These are phyloP conservation scores for Periconia sp. DNA, from an alignment of 2,329 filamentous ascomycete species.

Conservation along the genomic window DNA sequence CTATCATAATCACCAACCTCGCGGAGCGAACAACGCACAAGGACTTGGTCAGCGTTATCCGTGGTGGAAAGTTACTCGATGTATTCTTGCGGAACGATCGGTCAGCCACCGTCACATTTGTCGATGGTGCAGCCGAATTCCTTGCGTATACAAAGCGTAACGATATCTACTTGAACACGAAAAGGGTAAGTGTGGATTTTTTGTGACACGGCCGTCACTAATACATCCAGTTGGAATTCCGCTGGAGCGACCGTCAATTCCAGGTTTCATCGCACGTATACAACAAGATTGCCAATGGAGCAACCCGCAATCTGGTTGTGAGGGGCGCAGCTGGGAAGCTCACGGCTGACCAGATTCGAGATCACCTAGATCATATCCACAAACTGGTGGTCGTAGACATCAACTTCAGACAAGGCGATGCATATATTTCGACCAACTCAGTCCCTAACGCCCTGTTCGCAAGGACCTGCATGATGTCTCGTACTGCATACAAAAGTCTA, in stretches of 20 bases:
- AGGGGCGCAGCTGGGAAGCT: constrained; percentile 61
- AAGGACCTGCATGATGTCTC: constrained; percentile 75
- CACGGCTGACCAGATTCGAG: constrained; percentile 69
- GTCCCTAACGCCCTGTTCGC: constrained; percentile 78
- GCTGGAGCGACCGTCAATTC: constrained; percentile 76
- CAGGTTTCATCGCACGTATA: constrained; percentile 67
- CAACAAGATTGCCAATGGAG: constrained; percentile 68
- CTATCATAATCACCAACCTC: constrained; percentile 68
- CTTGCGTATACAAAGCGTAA: constrained; percentile 67
- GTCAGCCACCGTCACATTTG: constrained; percentile 71
- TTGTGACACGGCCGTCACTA: constrained; percentile 1
- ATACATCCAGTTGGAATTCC: constrained; percentile 64
- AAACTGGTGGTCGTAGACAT: constrained; percentile 75
- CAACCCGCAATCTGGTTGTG: constrained; percentile 76
- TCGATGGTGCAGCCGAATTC: constrained; percentile 66
- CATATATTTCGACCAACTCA: constrained; percentile 77
- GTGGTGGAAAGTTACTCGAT: constrained; percentile 74
- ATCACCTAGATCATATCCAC: constrained; percentile 83
- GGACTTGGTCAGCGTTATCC: constrained; percentile 69
- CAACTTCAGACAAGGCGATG: constrained; percentile 62
- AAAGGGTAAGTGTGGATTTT: constrained; percentile 60
- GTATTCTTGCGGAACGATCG: constrained; percentile 69
- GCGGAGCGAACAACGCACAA: constrained; percentile 66
- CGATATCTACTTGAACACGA: constrained; percentile 72
- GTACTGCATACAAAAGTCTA: constrained; percentile 70